Conservation (phyloP, 495 filamentous ascomycete genomes). For the Xylaria cubensis region DNA sequence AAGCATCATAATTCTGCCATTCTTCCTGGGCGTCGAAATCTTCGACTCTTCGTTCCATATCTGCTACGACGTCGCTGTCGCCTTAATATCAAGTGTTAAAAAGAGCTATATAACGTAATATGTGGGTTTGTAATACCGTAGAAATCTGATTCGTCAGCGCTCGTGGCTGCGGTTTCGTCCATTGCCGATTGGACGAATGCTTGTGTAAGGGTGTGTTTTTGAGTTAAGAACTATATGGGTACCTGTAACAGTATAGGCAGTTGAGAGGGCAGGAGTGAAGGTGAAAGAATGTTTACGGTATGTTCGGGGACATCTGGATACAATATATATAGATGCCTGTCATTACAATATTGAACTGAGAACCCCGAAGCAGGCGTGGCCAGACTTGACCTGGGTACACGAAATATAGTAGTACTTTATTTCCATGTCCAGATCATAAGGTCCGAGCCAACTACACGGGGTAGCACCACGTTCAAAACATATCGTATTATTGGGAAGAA, state of each 20-base stretch:
- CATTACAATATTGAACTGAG: no score
- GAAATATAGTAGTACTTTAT: not conserved
- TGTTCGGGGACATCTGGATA: not conserved
- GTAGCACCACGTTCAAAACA: not conserved
- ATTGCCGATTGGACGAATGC: not conserved
- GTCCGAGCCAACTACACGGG: not conserved
- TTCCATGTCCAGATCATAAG: no score
- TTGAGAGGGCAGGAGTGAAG: not conserved
- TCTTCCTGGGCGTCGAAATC: constrained; percentile 55
- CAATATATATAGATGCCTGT: no score
- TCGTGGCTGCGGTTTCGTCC: constrained; percentile 27
- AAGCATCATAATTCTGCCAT: constrained; percentile 45
- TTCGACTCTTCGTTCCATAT: constrained; percentile 42
- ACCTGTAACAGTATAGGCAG: not conserved
- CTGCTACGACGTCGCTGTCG: constrained; percentile 53
- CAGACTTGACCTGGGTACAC: not conserved
- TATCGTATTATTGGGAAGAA: not conserved
- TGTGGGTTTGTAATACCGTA: constrained; percentile 59
- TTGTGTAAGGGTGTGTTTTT: not conserved
- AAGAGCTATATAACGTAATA: not conserved
- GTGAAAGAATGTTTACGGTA: not conserved
- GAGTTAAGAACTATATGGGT: not conserved
- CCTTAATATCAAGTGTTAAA: constrained; percentile 46
- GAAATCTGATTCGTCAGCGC: constrained; percentile 77
- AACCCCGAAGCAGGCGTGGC: no score